Evolutionary conservation across 495 filamentous ascomycete genomes (phyloP).

Genomic region (Acidomyces sp.): DNA sequence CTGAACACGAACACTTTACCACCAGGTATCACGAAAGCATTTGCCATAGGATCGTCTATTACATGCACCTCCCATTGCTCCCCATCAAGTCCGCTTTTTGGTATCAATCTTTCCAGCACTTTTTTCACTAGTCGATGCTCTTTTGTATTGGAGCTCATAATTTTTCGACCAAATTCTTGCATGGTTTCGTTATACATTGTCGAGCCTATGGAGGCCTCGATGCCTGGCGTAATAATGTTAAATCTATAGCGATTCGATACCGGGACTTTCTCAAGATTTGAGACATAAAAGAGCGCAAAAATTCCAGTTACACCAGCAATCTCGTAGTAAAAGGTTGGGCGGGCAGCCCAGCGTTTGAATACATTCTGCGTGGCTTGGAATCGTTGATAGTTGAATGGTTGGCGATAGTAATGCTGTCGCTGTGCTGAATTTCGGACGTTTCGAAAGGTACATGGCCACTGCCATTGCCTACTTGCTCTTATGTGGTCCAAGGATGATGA

Average conservation of each 20-base stretch:
- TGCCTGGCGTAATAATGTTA: slow-evolving; percentile 52
- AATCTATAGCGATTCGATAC: slow-evolving; percentile 65
- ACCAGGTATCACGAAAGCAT: slow-evolving; percentile 86
- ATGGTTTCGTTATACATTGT: slow-evolving; percentile 26
- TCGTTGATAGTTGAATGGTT: slow-evolving; percentile 18
- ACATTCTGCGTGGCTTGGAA: slow-evolving; percentile 18
- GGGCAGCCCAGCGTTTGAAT: slow-evolving; percentile 21
- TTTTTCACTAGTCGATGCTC: slow-evolving; percentile 43
- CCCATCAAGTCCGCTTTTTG: slow-evolving; percentile 47
- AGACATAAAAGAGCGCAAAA: slow-evolving; percentile 46
- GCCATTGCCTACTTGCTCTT: no score
- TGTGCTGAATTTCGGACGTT: not conserved
- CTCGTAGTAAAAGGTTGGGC: slow-evolving; percentile 29
- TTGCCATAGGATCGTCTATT: slow-evolving; percentile 54
- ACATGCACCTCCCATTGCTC: slow-evolving; percentile 75
- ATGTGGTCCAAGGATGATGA: no score
- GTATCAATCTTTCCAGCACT: slow-evolving; percentile 61
- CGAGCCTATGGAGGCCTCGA: slow-evolving; percentile 37
- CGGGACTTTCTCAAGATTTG: slow-evolving; percentile 67
- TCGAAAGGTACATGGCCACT: no score
- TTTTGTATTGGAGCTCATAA: slow-evolving; percentile 43
- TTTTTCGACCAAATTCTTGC: slow-evolving; percentile 28
- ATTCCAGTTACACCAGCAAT: slow-evolving; percentile 28
- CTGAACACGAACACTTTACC: slow-evolving; percentile 90
- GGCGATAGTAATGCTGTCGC: not conserved